Conservation (phyloP, 352 stramenopile genomes). For the Phytopythium chamaehyphon region DNA sequence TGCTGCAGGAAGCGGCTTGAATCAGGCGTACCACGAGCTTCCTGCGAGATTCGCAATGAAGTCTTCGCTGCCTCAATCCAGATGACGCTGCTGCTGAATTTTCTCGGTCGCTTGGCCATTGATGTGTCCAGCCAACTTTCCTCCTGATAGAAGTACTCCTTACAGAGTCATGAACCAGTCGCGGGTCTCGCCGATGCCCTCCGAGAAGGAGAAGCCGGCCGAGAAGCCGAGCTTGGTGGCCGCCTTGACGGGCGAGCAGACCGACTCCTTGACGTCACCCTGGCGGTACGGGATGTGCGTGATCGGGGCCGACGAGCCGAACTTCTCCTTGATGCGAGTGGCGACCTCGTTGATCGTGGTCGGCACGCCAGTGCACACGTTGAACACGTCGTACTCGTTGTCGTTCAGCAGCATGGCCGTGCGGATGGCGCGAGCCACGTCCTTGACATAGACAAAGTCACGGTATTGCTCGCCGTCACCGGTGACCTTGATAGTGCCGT, state of each 20-base stretch:
- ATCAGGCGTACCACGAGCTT: too few species aligned
- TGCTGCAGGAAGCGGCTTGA: too few species aligned
- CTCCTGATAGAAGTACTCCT: background rate
- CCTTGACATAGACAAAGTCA: conserved; percentile 86
- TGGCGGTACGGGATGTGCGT: conserved; percentile 63
- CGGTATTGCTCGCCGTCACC: conserved; percentile 77
- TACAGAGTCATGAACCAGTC: conserved; percentile 68
- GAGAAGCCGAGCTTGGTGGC: conserved; percentile 69
- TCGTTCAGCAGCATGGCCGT: conserved; percentile 68
- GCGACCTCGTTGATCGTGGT: conserved; percentile 63
- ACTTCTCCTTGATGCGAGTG: conserved; percentile 63
- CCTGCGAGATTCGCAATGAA: too few species aligned
- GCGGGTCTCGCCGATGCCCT: conserved; percentile 66
- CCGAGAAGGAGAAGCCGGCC: conserved; percentile 56
- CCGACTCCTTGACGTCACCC: conserved; percentile 78
- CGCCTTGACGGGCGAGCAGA: conserved; percentile 68
- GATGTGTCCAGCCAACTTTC: background rate
- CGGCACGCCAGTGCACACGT: conserved; percentile 80
- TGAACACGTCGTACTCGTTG: conserved; percentile 79
- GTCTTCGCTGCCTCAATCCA: too few species aligned
- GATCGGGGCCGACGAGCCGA: conserved; percentile 60
- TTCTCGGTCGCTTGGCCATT: background rate
- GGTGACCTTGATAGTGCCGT: conserved; percentile 76
- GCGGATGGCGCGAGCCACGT: conserved; percentile 75
- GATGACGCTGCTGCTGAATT: too few species aligned